Base-by-base conservation (phyloP, 495 filamentous ascomycete genomes). In the Hypoxylon trugodes region DNA sequence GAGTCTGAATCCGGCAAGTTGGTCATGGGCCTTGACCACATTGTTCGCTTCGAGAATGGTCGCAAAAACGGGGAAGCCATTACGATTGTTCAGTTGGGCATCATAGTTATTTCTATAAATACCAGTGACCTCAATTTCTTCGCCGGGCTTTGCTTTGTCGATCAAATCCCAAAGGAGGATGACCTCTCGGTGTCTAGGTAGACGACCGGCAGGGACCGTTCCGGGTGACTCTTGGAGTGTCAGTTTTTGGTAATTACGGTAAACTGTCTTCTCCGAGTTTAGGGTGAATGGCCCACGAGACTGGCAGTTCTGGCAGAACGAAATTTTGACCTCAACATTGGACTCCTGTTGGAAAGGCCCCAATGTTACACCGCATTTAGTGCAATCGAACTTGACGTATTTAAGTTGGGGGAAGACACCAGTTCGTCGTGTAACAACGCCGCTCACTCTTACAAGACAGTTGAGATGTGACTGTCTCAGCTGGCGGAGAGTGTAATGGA, bases 71-170 rank as follows among this genome's bases (percentile, higher is more conserved):
- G 96, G 96, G 79, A 99, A 99, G 18, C 96, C 96, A 73, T 98
- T 99, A 76, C 93, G 95, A 78, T 96, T 97, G 79, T 99, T 99
- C 22, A 99, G 83, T 69, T 96, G 91, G 1, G 94, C 95, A 72
- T 97, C 92, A 71, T 97, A 99, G 81, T 92, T 97, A 81, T 99
- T 99, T 63, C 93, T 90, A 77, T 99, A 99, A 68, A 97, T 89
- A 63, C 96, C 96, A 15, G 93, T 98, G 15, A 99, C 87, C 69
- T 98, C 96, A 50, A 99, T 89, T 71, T 99, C 96, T 75, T 99
- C 96, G 61, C 96, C 96, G 15, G 96, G 96, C 77, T 98, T 99
- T 35, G 93, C 94, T 37, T 86, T 88, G 76, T 99, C 96, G 64
- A 99, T 99, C 30, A 98, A 81, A 78, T 99, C 96, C 86, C 95